phyloP scores from a whole-genome alignment of 176 grass and related monocot species.

The Musa beccarii region DNA sequence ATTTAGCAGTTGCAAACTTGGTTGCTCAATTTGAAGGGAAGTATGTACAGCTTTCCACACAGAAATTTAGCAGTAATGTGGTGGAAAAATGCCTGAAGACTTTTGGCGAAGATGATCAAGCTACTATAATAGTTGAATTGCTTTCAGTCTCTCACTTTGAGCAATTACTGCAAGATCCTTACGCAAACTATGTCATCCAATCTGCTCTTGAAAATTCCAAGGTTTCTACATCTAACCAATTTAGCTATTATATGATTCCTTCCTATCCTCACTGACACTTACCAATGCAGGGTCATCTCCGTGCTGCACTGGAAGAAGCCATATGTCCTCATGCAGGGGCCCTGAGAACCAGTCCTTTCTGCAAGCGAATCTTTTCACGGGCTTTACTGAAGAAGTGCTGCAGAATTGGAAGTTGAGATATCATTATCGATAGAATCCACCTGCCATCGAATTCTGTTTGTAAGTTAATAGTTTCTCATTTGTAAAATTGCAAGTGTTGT shows the following conservation, averaged over 20 bases:
- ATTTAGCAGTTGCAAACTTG: conserved; percentile 50
- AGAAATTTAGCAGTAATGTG: conserved; percentile 95
- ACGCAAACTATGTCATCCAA: conserved; percentile 76
- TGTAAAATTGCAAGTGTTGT: no score
- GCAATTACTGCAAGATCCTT: conserved; percentile 78
- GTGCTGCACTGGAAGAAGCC: conserved; percentile 39
- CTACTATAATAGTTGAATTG: conserved; percentile 54
- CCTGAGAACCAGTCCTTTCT: conserved; percentile 66
- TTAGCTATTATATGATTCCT: no score
- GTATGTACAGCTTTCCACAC: conserved; percentile 70
- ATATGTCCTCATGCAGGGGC: conserved; percentile 50
- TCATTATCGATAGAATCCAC: no score
- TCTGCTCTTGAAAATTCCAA: conserved; percentile 53
- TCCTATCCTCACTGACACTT: background rate
- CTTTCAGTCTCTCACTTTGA: conserved; percentile 50
- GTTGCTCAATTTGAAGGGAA: conserved; percentile 60
- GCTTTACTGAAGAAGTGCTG: conserved; percentile 50
- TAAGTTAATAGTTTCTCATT: no score
- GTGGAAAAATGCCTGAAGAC: conserved; percentile 81
- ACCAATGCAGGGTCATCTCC: conserved; percentile 43
- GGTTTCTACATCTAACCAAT: conserved; percentile 24
- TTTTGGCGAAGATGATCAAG: conserved; percentile 47
- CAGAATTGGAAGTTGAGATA: background rate
- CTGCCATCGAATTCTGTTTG: no score
- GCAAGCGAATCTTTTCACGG: conserved; percentile 77